Evolutionary conservation across 2,329 filamentous ascomycete species (phyloP).

Genomic region (Beauveria asiatica): DNA sequence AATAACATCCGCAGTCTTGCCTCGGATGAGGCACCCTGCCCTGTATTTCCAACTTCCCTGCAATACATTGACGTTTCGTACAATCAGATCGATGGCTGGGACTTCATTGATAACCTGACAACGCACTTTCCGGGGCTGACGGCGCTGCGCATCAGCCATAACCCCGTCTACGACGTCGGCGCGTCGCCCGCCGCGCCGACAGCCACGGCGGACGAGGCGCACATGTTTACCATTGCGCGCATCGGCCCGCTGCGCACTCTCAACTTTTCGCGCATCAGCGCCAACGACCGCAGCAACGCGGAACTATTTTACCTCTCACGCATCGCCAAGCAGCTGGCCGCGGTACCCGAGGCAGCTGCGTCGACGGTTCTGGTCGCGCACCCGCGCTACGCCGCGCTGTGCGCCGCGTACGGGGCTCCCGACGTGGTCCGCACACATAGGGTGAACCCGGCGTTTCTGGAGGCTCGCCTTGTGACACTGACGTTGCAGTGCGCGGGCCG

Average conservation of each 20-base stretch:
- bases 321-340: slow-evolving; percentile 66
- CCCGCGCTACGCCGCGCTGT: slow-evolving; percentile 65
- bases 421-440: slow-evolving; percentile 47
- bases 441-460: slow-evolving; percentile 71
- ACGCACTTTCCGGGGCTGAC: slow-evolving; percentile 62
- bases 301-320: slow-evolving; percentile 89
- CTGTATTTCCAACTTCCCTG: slow-evolving; percentile 46
- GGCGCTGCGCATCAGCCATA: slow-evolving; percentile 73
- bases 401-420: slow-evolving; percentile 66
- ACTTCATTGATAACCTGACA: slow-evolving; percentile 62
- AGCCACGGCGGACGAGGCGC: slow-evolving; percentile 64
- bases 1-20: slow-evolving; percentile 54
- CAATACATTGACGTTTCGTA: slow-evolving; percentile 65
- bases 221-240: slow-evolving; percentile 79
- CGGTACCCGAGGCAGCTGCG: slow-evolving; percentile 45
- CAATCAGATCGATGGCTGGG: slow-evolving; percentile 62
- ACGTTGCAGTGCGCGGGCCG: slow-evolving; percentile 32
- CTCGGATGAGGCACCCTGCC: slow-evolving; percentile 16
- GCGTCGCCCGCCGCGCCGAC: slow-evolving; percentile 32
- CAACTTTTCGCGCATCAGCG: slow-evolving; percentile 64
- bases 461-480: slow-evolving; percentile 65
- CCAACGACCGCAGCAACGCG: slow-evolving; percentile 72
- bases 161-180: slow-evolving; percentile 65
- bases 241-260: slow-evolving; percentile 58
- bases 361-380: slow-evolving; percentile 52